These are phyloP conservation scores for Oligophagozyma castellii DNA, from an alignment of 1,139 yeast species.

Conservation along the genomic window DNA sequence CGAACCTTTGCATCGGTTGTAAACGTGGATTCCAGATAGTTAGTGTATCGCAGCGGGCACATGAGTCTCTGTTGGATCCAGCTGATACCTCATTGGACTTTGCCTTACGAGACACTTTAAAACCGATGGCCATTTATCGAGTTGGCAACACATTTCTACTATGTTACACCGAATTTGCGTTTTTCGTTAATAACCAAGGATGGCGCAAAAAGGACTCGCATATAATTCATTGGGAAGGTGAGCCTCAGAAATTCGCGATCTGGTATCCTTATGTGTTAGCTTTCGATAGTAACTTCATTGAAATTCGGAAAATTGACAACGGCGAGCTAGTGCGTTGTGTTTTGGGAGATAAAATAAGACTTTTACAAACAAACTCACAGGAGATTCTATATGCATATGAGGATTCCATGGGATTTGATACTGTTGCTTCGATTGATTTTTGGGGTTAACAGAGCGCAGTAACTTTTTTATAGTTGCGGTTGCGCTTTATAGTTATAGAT, in stretches of 20 bases:
- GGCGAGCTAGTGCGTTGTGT: conserved; percentile 79
- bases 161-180: conserved; percentile 84
- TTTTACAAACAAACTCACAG: conserved; percentile 79
- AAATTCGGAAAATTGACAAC: conserved; percentile 80
- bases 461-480: no score
- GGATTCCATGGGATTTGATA: conserved; percentile 78
- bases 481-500: no score
- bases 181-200: conserved; percentile 86
- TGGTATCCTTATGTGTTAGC: conserved; percentile 90
- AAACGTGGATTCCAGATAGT: conserved; percentile 93
- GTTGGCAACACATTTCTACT: conserved; percentile 78
- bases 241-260: conserved; percentile 81
- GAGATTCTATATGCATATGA: conserved; percentile 92
- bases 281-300: conserved; percentile 82
- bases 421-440: conserved; percentile 82
- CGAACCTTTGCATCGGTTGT: conserved; percentile 87
- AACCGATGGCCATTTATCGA: conserved; percentile 85
- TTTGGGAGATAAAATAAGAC: conserved; percentile 84
- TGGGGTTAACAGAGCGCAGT: conserved; percentile 34
- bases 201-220: conserved; percentile 93
- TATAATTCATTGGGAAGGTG: conserved; percentile 95
- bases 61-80: conserved; percentile 78
- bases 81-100: conserved; percentile 43
- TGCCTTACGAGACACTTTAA: conserved; percentile 62
- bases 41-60: conserved; percentile 36